Evolutionary conservation across 2,329 filamentous ascomycete species (phyloP), one percentile per base, ranked within the genome.

Genomic region (Fusarium sp.): DNA sequence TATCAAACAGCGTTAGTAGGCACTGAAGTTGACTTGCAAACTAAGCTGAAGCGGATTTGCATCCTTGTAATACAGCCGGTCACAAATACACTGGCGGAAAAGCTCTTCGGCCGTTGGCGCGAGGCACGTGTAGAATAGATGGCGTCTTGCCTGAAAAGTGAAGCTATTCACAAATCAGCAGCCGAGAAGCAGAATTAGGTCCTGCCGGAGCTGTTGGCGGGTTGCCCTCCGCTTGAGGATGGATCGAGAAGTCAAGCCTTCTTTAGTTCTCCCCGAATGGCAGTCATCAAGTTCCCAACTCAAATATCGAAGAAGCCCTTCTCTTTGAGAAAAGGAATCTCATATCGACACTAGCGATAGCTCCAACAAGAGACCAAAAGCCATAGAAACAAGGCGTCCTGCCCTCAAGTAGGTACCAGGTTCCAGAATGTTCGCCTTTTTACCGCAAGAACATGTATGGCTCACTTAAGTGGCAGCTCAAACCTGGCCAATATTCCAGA

Each of bases 171-270:
- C 22, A 42, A 14, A 9, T 15, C 10, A 15, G 5, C 6, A n/a
- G 39, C 7, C 1, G 5, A 22, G 13, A n/a, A 15, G 13, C 13
- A 1, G 39, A n/a, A n/a, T 1, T n/a, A 10, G 22, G 39, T 6
- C 15, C 1, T 42, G 1, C 39, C 22, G 14, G 1, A n/a, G 39
- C 22, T n/a, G 14, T n/a, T n/a, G 39, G 7, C 22, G 15, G 13
- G 14, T n/a, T 22, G 12, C 22, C 20, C 22, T 41, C 22, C 22
- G 4, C 22, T 41, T 15, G 22, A 41, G 22, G 39, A 7, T 31
- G 31, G 31, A 31, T 8, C 11, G 31, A 31, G 4, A 41, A 41
- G 22, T 7, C 7, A 41, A 41, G 22, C 39, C 20, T 41, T 41
- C 20, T 12, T 20, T 6, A 14, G 3, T 41, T n/a, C 22, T n/a